These are phyloP conservation scores for Somion occarium DNA, from an alignment of 1,284 basidiomycete species.

Conservation along the genomic window DNA sequence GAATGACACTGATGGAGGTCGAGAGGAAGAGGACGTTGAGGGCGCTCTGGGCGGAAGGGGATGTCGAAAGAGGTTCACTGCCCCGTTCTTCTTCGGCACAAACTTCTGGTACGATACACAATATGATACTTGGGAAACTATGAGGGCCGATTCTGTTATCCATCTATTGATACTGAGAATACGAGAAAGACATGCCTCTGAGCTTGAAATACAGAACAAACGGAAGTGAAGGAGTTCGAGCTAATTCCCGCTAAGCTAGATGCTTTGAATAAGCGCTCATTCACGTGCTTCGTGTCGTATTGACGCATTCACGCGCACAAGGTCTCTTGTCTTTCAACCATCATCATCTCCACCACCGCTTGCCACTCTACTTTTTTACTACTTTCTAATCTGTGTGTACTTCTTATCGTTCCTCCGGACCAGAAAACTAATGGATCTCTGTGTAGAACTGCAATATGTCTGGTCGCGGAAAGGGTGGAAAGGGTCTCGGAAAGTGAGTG, in stretches of 20 bases:
- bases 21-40: neutral
- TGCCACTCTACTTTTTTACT: too few species aligned
- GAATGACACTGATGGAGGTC: neutral
- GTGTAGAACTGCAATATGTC: conserved; percentile 36
- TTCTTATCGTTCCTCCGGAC: neutral
- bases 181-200: neutral
- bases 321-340: conserved; percentile 8
- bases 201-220: neutral
- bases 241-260: neutral
- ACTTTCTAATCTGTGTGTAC: conserved; percentile 2
- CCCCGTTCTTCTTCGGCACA: neutral
- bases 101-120: neutral
- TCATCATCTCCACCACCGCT: conserved; percentile 6
- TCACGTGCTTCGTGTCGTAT: conserved; percentile 9
- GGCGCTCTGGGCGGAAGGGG: neutral
- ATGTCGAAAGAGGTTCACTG: neutral
- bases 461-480: conserved; percentile 59
- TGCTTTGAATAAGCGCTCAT: neutral
- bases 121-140: too few species aligned
- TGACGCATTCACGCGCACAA: neutral
- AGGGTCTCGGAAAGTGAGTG: conserved; percentile 30
- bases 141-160: too few species aligned
- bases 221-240: neutral
- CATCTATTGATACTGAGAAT: neutral
- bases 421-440: neutral